phyloP scores from a whole-genome alignment of 257 asterid species.

The Solanum ossicruentum region DNA sequence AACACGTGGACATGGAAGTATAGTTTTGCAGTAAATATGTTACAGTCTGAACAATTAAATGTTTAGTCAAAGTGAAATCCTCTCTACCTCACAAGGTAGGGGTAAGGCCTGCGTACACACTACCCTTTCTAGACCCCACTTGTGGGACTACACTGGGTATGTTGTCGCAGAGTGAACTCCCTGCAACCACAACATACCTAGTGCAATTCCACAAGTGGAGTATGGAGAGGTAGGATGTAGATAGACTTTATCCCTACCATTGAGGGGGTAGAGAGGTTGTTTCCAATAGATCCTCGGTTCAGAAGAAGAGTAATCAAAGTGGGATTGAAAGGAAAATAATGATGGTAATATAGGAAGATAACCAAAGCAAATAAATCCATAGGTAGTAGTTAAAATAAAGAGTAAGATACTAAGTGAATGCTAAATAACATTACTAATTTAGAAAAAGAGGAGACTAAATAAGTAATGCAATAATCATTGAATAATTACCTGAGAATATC shows the following conservation, averaged over 20 bases:
- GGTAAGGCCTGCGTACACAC: no score
- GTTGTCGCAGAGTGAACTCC: neutral
- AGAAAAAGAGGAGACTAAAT: neutral
- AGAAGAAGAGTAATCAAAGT: neutral
- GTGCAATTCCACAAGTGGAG: neutral
- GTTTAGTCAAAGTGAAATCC: no score
- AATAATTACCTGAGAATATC: slow-evolving; percentile 56
- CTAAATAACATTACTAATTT: neutral
- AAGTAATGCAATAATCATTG: neutral
- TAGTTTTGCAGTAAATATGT: no score
- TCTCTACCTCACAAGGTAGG: no score
- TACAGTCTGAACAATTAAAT: no score
- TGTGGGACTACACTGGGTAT: no score
- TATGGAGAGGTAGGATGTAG: neutral
- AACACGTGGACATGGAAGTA: neutral
- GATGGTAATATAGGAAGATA: neutral
- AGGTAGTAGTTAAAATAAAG: neutral
- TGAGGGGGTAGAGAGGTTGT: neutral
- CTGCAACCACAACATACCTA: neutral
- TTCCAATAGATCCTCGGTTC: neutral
- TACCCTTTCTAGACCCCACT: no score
- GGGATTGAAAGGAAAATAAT: neutral
- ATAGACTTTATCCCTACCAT: neutral
- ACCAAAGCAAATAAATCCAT: neutral
- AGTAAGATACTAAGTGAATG: neutral